These are phyloP conservation scores for Alternaria rosae DNA, from an alignment of 2,329 filamentous ascomycete species.

Conservation along the genomic window DNA sequence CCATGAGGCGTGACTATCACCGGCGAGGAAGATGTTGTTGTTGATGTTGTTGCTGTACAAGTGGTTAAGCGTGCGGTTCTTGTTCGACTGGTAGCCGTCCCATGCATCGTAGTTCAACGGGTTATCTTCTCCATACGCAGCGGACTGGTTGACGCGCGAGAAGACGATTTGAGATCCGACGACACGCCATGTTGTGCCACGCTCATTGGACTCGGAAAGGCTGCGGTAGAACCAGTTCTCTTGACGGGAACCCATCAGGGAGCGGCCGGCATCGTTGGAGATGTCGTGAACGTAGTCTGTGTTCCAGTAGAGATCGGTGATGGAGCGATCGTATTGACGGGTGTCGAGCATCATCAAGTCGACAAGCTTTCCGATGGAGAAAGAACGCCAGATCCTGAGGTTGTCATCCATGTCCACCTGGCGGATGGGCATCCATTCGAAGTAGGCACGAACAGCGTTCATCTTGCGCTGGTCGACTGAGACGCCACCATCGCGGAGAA, in stretches of 20 bases:
- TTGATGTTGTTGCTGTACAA: slow-evolving; percentile 72
- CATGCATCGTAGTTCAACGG: slow-evolving; percentile 65
- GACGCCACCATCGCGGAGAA: slow-evolving; percentile 49
- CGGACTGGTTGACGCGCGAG: slow-evolving; percentile 61
- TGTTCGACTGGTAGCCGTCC: slow-evolving; percentile 73
- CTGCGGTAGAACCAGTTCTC: slow-evolving; percentile 69
- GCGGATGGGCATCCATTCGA: slow-evolving; percentile 55
- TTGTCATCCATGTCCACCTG: slow-evolving; percentile 56
- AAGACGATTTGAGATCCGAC: slow-evolving; percentile 77
- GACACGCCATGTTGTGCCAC: slow-evolving; percentile 74
- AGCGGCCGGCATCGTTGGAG: slow-evolving; percentile 70
- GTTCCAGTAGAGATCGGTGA: slow-evolving; percentile 62
- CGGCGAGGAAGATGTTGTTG: slow-evolving; percentile 77
- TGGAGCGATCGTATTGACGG: slow-evolving; percentile 53
- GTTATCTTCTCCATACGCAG: slow-evolving; percentile 53
- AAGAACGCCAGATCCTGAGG: slow-evolving; percentile 53
- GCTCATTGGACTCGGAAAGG: slow-evolving; percentile 64
- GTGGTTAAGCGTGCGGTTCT: slow-evolving; percentile 73
- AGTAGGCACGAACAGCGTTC: slow-evolving; percentile 56
- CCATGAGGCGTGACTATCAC: slow-evolving; percentile 74
- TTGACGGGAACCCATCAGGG: slow-evolving; percentile 74
- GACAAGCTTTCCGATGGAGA: slow-evolving; percentile 52
- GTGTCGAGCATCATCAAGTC: slow-evolving; percentile 56
- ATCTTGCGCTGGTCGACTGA: slow-evolving; percentile 56
- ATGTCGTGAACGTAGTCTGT: slow-evolving; percentile 68